Base-by-base conservation (phyloP, 2,329 filamentous ascomycete species). In the Trichoderma oligosporum region DNA sequence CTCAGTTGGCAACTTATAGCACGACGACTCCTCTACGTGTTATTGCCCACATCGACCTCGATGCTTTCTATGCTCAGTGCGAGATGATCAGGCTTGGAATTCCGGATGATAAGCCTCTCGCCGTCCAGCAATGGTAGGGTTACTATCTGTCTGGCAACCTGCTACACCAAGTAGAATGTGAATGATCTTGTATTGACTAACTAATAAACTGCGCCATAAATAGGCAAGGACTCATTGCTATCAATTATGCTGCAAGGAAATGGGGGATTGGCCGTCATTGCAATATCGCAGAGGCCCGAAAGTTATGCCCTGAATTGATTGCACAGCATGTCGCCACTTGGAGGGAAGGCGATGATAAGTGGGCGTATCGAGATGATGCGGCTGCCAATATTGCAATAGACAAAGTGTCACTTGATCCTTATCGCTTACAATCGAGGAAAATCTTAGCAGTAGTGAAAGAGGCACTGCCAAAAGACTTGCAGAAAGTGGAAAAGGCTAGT, bases 41-140 rank as follows among this genome's bases (percentile, higher is more conserved):
- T 25, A 84, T 97, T 64, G 90, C 91, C 6, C 92, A 97, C 71
- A 85, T 97, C 61, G 94, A 99, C 67, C 85, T 99, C 59, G 94
- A 99, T 81, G 93, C 93, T 36, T 99, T 99, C 74, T 99, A 99
- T 71, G 88, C 89, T 3, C 94, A 99, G 76, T 97, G 91, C 69
- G 94, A 99, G 74, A 95, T 92, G 82, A 85, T 96, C 8, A 85
- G 94, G 7, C 79, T 97, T 42, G 86, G 85, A 11, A 76, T 89
- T 9, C 77, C 87, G 12, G 85, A 89, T 60, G 83, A 91, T 57
- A 82, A 85, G 62, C 94, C 94, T 8, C 81, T 99, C 22, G 94
- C 91, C 1, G 94, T 99, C 18, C 92, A 95, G 69, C 93, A 97
- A 78, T 97, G 89, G 89, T 86, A 74, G 61, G 72, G 64, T n/a